Evolutionary conservation across 2,329 filamentous ascomycete species (phyloP).

Genomic region (Rutstroemia sp.): DNA sequence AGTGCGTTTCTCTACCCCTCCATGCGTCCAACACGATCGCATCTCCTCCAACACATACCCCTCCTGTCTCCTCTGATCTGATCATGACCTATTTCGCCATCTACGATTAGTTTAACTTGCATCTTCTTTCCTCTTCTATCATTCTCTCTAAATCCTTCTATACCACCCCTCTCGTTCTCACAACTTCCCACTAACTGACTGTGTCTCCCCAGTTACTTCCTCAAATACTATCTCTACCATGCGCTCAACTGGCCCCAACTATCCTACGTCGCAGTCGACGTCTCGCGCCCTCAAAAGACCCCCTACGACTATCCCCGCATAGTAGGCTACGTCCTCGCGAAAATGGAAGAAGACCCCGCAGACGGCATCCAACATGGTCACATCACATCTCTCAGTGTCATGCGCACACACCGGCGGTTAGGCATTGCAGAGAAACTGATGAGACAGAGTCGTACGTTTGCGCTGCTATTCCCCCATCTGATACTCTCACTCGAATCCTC

Average conservation of each 20-base stretch:
- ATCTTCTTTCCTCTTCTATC: background rate
- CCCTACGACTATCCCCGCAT: slow-evolving; percentile 92
- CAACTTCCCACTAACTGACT: background rate
- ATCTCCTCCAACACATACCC: background rate
- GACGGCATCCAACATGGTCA: slow-evolving; percentile 92
- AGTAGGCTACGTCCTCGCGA: slow-evolving; percentile 97
- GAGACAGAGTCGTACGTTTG: slow-evolving; percentile 78
- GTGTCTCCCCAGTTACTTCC: slow-evolving; percentile 61
- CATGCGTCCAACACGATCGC: background rate
- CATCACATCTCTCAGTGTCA: slow-evolving; percentile 91
- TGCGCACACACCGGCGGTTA: slow-evolving; percentile 86
- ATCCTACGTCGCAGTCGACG: slow-evolving; percentile 91
- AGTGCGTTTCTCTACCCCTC: slow-evolving; percentile 33
- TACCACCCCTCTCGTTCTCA: too few species aligned
- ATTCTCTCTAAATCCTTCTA: background rate
- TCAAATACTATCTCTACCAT: slow-evolving; percentile 99
- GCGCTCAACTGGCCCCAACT: slow-evolving; percentile 97
- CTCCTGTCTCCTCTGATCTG: too few species aligned
- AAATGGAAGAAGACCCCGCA: slow-evolving; percentile 97
- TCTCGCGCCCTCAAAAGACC: slow-evolving; percentile 67
- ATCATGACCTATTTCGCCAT: too few species aligned
- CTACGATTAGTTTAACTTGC: background rate
- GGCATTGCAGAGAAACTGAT: slow-evolving; percentile 97
- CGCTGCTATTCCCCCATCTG: background rate
- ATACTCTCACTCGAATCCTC: background rate